Evolutionary conservation across 345 rosid species (phyloP), one percentile per base, ranked within the genome.

Genomic region (Geranium brycei): DNA sequence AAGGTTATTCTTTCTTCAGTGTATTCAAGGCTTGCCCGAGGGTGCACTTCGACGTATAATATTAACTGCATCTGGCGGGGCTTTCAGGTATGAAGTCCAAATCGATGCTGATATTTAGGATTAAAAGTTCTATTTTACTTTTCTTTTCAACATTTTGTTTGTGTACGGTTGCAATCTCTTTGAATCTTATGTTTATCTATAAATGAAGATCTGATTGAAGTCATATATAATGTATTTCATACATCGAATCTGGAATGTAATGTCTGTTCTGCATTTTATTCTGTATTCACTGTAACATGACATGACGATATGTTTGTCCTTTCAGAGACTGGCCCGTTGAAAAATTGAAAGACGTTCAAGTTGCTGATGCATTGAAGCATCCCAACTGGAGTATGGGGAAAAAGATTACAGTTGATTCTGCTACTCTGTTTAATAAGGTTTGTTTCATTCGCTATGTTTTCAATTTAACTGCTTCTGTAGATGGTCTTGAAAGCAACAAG

Each of bases 381-480:
- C 97, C 97, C 7, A 90, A 81, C 81, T 93, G 97, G 97, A 80
- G 35, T 73, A 85, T 93, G 99, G 99, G 99, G 72, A 90, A 90
- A 77, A 93, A 93, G 83, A 82, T 93, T 64, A 90, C 97, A 0
- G 91, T 93, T 41, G 97, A 90, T 78, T 93, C 99, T 15, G 97
- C 99, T 16, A 93, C 97, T n/a, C 95, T 93, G 72, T 93, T 93
- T 79, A 93, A 90, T 66, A 88, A 93, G 97, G 97, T 89, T 60
- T 66, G 59, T 47, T 56, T 35, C 55, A 2, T 63, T 57, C 47
- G 19, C 53, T 47, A 11, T 47, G 15, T 62, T 70, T 17, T 60
- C 28, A 47, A 58, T 38, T n/a, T 17, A 41, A 17, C 47, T 61
- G 13, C 58, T 62, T 58, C 18, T 53, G 13, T 23, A 23, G 7